Conservation (phyloP, 805 yeast species). For the Candida bentonensis region DNA sequence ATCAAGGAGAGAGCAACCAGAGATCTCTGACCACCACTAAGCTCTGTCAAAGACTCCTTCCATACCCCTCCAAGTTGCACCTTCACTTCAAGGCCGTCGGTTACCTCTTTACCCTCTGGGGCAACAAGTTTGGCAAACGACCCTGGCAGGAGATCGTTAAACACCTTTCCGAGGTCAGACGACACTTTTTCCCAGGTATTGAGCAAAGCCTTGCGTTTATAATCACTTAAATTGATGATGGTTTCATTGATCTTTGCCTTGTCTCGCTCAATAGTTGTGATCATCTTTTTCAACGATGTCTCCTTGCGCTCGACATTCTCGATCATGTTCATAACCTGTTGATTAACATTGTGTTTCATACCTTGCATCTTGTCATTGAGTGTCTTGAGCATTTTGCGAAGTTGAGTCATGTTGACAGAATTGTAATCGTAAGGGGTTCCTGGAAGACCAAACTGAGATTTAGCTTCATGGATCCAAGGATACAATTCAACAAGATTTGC, state of each 20-base stretch:
- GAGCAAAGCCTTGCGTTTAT: conserved; percentile 68
- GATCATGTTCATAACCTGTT: conserved; percentile 79
- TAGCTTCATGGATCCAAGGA: conserved; percentile 45
- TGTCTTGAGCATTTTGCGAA: conserved; percentile 40
- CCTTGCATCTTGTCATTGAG: conserved; percentile 47
- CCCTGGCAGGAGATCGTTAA: conserved; percentile 76
- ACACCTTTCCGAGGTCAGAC: conserved; percentile 78
- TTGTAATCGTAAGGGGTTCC: conserved; percentile 21
- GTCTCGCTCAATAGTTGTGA: conserved; percentile 76
- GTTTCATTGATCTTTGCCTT: conserved; percentile 83
- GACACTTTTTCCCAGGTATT: conserved; percentile 82
- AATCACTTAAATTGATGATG: conserved; percentile 65
- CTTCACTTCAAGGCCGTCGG: conserved; percentile 80
- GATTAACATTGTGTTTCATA: conserved; percentile 70
- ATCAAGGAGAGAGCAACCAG: conserved; percentile 84
- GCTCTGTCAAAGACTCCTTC: conserved; percentile 90
- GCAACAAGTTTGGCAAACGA: conserved; percentile 84
- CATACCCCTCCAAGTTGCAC: conserved; percentile 85
- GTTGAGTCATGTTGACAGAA: conserved; percentile 40
- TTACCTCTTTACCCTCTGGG: conserved; percentile 64
- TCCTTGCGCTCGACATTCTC: conserved; percentile 88
- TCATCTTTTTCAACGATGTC: conserved; percentile 58
- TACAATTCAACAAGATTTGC: conserved; percentile 38
- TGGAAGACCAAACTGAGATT: conserved; percentile 18
- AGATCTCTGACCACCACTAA: conserved; percentile 95